These are phyloP conservation scores for Colletotrichum kahawae DNA, from an alignment of 2,329 filamentous ascomycete genomes.

Conservation along the genomic window DNA sequence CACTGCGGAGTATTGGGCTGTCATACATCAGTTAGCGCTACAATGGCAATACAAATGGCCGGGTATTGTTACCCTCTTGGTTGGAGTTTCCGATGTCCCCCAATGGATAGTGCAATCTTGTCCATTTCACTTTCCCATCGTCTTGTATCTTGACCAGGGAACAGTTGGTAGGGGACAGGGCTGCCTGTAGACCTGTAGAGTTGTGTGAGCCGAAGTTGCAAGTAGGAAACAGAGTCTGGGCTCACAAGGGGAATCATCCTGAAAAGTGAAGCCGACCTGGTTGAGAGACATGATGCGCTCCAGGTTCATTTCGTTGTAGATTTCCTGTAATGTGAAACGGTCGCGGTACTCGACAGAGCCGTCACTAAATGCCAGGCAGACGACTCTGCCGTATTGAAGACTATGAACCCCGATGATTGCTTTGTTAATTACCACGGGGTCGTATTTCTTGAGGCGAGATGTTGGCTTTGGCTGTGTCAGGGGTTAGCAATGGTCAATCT, in stretches of 20 bases:
- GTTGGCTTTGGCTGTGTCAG: slow-evolving; percentile 25
- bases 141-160: slow-evolving; percentile 64
- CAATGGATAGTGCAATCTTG: slow-evolving; percentile 54
- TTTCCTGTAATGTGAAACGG: slow-evolving; percentile 71
- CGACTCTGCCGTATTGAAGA: slow-evolving; percentile 71
- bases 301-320: slow-evolving; percentile 68
- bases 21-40: slow-evolving; percentile 13
- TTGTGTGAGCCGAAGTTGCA: background rate
- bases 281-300: slow-evolving; percentile 72
- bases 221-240: slow-evolving; percentile 2
- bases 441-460: slow-evolving; percentile 63
- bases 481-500: slow-evolving; percentile 19
- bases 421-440: slow-evolving; percentile 73
- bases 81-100: slow-evolving; percentile 53
- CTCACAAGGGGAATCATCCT: slow-evolving; percentile 69
- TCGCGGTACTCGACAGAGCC: slow-evolving; percentile 83
- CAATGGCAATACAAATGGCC: slow-evolving; percentile 15
- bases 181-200: slow-evolving; percentile 58
- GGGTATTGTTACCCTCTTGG: slow-evolving; percentile 48
- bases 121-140: slow-evolving; percentile 65
- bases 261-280: slow-evolving; percentile 79
- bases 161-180: slow-evolving; percentile 64
- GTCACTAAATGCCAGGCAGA: slow-evolving; percentile 79
- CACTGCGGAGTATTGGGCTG: slow-evolving; percentile 61
- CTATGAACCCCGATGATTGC: slow-evolving; percentile 71